Evolutionary conservation across 176 grass and related monocot genomes (phyloP).

Genomic region (Carex littledalei): DNA sequence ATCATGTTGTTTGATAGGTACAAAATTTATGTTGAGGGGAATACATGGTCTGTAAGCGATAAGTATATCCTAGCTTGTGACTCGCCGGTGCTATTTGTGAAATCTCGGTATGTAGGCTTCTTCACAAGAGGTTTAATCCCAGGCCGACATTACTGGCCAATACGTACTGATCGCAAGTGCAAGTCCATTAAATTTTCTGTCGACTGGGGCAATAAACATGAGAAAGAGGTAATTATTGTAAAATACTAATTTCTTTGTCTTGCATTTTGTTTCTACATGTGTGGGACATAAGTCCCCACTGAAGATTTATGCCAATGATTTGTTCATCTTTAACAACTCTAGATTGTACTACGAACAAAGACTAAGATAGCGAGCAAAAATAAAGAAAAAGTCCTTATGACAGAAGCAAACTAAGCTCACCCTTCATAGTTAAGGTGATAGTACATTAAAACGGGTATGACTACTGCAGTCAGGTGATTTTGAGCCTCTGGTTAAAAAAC

Average conservation of each 20-base stretch:
- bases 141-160: conserved; percentile 54
- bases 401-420: not conserved
- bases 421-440: not conserved
- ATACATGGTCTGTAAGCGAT: conserved; percentile 51
- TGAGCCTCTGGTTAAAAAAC: not conserved
- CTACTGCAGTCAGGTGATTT: not conserved
- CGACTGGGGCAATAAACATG: conserved; percentile 51
- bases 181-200: conserved; percentile 51
- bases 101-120: conserved; percentile 41
- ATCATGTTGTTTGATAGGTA: conserved; percentile 30
- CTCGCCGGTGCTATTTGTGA: conserved; percentile 39
- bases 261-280: not conserved
- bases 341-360: not conserved
- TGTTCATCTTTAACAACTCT: not conserved
- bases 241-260: not conserved
- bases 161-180: conserved; percentile 30
- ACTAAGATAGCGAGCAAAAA: not conserved
- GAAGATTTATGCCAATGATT: not conserved
- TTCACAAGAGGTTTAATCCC: conserved; percentile 40
- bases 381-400: not conserved
- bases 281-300: not conserved
- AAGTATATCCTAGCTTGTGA: conserved; percentile 57
- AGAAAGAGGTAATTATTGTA: not conserved
- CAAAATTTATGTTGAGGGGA: conserved; percentile 56
- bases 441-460: not conserved